Base-by-base conservation (phyloP, 108 stramenopile species). In the Stephanodiscus triporus region DNA sequence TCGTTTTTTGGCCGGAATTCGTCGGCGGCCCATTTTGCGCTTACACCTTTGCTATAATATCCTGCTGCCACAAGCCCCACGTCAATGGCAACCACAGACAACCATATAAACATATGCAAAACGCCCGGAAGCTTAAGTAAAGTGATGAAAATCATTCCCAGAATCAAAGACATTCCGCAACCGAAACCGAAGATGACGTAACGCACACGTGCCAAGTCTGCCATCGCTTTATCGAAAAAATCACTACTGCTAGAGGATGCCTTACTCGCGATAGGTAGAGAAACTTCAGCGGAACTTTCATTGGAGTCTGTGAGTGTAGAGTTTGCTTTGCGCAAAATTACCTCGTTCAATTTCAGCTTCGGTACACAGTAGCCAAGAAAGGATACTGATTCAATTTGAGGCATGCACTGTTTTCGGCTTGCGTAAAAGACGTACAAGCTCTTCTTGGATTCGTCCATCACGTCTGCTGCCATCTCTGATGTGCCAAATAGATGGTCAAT, bases 51-150 rank as follows among this genome's bases (percentile, higher is more conserved):
- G 10, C 85, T 58, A 53, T 83, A 77, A 27, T 63, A 80, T 19
- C 90, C 95, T 23, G 70, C 82, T 1, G 48, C 78, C 0, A 71
- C 63, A 24, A 97, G 62, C 23, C 89, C 68, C 42, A 47, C 76
- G 55, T 84, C 86, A 10, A 92, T 77, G 24, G 73, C 36, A 29
- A 84, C 55, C 36, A 97, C 81, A 45, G 89, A 72, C 3, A 78
- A 74, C 96, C 96, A 97, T 53, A 95, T 73, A 14, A 97, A 48
- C 26, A 82, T 6, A 42, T 65, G 80, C 27, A 97, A 76, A 9
- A 97, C 64, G 22, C 83, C 80, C 14, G 94, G 96, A 22, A 97
- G 66, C 47, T 93, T 90, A 11, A 97, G 63, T 42, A 94, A 58
- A 32, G 73, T 24, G 29, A 92, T 72, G 74, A 94, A 97, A 14